Base-by-base conservation (phyloP, 2,329 filamentous ascomycete species). In the Teratosphaeria viscida region DNA sequence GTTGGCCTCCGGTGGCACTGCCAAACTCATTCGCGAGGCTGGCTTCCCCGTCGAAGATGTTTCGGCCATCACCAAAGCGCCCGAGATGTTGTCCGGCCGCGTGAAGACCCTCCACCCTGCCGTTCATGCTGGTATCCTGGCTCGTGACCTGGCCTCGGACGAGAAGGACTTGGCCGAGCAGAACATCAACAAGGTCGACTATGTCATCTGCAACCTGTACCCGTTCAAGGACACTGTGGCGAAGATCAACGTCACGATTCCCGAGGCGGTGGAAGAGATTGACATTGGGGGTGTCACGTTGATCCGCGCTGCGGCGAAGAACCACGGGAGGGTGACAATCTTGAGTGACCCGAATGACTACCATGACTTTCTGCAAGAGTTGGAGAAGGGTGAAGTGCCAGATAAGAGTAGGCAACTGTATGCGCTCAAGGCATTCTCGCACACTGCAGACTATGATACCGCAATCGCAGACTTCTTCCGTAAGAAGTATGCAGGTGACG, bases 201-300 rank as follows among this genome's bases (percentile, higher is more conserved):
- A 87, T 70, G 90, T 96, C 58, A 76, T 99, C 73, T 97, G 94
- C 87, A 99, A 99, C 79, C 83, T 99, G 59, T 97, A 99, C 77
- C 94, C 94, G 12, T 99, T 99, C 85, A 96, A 96, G 81, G 92
- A 97, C 74, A 99, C 94, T 35, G 86, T 99, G 68, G 88, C 91
- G 69, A 95, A 96, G 82, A 86, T 95, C 79, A 95, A 96, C 71
- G 94, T 99, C 70, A 97, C 92, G 62, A 89, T 99, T 64, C 85
- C 90, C 57, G 92, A 99, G 78, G 94, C 94, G 57, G 92, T 99
- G 47, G 94, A 99, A 79, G 94, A 99, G 80, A 95, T 99, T 70
- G 94, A 99, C 77, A 96, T 99, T 73, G 94, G 92, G 66, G 94
- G 94, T 69, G 94, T 99, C 57, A 99, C 94, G 47, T 86, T 99